These are phyloP conservation scores for Entophlyctis helioformis DNA, from an alignment of 192 early-diverging fungal genomes.

Conservation along the genomic window DNA sequence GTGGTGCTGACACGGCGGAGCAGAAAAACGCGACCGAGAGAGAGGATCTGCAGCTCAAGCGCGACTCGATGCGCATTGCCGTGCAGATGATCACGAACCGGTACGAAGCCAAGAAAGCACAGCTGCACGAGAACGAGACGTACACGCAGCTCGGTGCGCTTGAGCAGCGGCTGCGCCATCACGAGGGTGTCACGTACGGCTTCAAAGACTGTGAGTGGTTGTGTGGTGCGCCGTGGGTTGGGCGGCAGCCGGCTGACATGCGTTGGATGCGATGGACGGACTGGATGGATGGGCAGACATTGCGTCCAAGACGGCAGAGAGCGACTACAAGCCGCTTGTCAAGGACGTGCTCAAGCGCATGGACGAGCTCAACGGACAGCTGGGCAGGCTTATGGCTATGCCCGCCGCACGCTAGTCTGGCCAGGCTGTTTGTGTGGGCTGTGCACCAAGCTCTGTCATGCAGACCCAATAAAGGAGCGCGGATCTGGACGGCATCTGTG, in stretches of 20 bases:
- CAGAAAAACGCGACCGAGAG: slow-evolving; percentile 30
- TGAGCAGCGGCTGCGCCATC: slow-evolving; percentile 35
- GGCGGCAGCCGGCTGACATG: background rate
- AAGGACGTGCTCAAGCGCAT: slow-evolving; percentile 28
- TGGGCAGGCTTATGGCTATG: slow-evolving; percentile 30
- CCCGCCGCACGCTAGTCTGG: too few species aligned
- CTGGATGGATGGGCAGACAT: slow-evolving; percentile 23
- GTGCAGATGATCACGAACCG: slow-evolving; percentile 15
- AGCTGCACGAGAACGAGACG: slow-evolving; percentile 46
- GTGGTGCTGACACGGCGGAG: background rate
- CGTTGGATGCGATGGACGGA: background rate
- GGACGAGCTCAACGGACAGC: slow-evolving; percentile 33
- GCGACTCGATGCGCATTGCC: slow-evolving; percentile 19
- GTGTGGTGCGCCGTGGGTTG: background rate
- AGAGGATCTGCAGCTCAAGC: slow-evolving; percentile 13
- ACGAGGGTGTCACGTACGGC: slow-evolving; percentile 37
- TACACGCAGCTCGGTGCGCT: slow-evolving; percentile 31
- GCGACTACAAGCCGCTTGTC: slow-evolving; percentile 34
- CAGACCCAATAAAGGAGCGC: too few species aligned
- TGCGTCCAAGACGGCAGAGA: slow-evolving; percentile 35
- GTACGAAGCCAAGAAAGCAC: slow-evolving; percentile 35
- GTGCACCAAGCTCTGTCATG: too few species aligned
- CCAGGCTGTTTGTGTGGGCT: too few species aligned
- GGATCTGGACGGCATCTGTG: too few species aligned
- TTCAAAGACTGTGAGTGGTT: slow-evolving; percentile 36